Conservation (phyloP, 148 eudicot species). For the Rhododendron henanense region DNA sequence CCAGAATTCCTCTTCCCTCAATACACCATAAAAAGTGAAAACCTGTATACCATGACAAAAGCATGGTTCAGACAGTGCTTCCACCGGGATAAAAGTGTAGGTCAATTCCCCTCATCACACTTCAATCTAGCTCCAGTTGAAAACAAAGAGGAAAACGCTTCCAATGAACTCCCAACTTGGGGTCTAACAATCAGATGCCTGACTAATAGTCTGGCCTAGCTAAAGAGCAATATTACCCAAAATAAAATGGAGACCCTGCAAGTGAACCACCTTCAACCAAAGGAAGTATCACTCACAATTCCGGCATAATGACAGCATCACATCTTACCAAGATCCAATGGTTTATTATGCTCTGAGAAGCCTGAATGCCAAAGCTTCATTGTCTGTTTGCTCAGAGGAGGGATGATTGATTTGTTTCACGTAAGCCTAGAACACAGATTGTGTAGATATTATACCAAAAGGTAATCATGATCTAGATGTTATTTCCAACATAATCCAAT, state of each 20-base stretch:
- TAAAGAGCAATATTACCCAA: constrained; percentile 20
- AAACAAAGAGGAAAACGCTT: background rate
- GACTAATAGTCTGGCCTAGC: background rate
- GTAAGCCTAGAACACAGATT: constrained; percentile 5
- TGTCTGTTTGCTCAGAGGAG: background rate
- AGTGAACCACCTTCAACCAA: constrained; percentile 12
- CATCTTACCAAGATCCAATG: constrained; percentile 22
- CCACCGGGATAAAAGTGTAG: background rate
- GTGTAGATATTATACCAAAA: constrained; percentile 2
- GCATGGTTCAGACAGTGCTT: background rate
- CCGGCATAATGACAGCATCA: constrained; percentile 37
- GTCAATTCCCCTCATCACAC: background rate
- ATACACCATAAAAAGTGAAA: background rate
- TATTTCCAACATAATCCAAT: background rate
- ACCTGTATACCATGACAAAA: background rate
- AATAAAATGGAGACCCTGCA: constrained; percentile 10
- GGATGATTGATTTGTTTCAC: constrained; percentile 1
- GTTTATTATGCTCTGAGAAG: constrained; percentile 18
- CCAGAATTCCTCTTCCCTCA: too few species aligned
- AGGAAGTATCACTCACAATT: constrained; percentile 16
- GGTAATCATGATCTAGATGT: constrained; percentile 12
- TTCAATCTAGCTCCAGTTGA: constrained; percentile 2
- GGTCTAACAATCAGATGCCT: background rate
- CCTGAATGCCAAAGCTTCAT: constrained; percentile 24
- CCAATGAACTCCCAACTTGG: background rate